Percentiles rank a stretch among this genome's conserved stretches.
Conservation (phyloP, 208 protist species). For the Trypanosoma congolense region DNA sequence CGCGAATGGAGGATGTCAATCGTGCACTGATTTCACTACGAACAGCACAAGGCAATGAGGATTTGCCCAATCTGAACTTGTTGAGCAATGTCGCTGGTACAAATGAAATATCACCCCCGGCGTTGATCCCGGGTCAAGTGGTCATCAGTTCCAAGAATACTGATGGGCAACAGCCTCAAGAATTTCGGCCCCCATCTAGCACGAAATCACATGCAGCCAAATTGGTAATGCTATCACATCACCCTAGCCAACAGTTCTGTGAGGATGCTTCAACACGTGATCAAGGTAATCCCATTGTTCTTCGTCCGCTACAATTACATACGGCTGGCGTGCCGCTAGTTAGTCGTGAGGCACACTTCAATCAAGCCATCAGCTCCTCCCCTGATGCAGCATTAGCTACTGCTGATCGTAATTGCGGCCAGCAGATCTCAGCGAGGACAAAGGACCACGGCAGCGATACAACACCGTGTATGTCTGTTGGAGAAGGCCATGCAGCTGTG, state of each 20-base stretch:
- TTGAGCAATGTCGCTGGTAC: background rate
- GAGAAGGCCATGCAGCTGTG: too few species aligned
- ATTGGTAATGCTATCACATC: constrained; percentile 11
- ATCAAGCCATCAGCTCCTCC: constrained; percentile 12
- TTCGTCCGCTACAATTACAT: constrained; percentile 49
- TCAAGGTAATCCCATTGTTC: constrained; percentile 7
- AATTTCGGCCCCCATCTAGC: background rate
- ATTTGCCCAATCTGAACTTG: background rate
- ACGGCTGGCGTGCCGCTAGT: constrained; percentile 51
- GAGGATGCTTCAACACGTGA: background rate
- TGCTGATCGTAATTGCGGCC: constrained; percentile 1
- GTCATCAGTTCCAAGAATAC: constrained; percentile 15
- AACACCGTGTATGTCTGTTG: too few species aligned
- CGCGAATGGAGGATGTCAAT: constrained; percentile 85
- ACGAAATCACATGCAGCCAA: background rate
- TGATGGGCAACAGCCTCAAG: background rate
- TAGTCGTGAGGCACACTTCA: constrained; percentile 18
- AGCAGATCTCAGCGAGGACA: too few species aligned
- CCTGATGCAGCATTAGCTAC: constrained; percentile 2
- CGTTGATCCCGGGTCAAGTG: constrained; percentile 4
- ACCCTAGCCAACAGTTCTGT: background rate
- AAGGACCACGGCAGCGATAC: too few species aligned
- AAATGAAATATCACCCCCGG: background rate
- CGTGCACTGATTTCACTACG: constrained; percentile 56
- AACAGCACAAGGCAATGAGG: constrained; percentile 2